Percentiles rank a stretch among this genome's conserved stretches.
phyloP scores from a whole-genome alignment of 805 yeast genomes.

The Nakazawaea peltata region DNA sequence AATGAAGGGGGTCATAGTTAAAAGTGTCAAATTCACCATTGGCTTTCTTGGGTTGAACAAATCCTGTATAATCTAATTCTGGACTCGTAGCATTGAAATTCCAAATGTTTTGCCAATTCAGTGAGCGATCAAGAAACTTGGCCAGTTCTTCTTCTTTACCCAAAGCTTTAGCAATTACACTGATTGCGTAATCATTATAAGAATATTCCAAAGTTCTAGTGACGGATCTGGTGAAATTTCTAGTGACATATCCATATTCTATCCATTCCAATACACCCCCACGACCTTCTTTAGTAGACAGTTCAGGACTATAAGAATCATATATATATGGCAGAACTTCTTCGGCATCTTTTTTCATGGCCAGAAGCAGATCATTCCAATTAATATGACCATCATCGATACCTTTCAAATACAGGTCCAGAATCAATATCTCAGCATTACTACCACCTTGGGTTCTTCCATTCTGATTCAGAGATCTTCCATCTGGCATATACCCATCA shows the following conservation, averaged over 20 bases:
- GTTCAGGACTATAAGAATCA: constrained; percentile 21
- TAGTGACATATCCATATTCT: constrained; percentile 22
- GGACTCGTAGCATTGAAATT: constrained; percentile 18
- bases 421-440: constrained; percentile 27
- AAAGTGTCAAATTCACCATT: constrained; percentile 20
- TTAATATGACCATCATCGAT: constrained; percentile 15
- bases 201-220: constrained; percentile 29
- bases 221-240: constrained; percentile 23
- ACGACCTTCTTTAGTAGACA: constrained; percentile 24
- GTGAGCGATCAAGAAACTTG: constrained; percentile 23
- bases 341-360: constrained; percentile 29
- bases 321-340: constrained; percentile 21
- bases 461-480: constrained; percentile 26
- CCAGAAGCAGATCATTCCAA: constrained; percentile 23
- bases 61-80: constrained; percentile 21
- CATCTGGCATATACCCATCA: constrained; percentile 30
- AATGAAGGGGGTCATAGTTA: constrained; percentile 23
- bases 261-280: constrained; percentile 29
- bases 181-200: constrained; percentile 26
- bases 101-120: constrained; percentile 29
- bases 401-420: constrained; percentile 26
- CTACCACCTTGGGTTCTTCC: constrained; percentile 31
- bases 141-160: constrained; percentile 15
- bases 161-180: constrained; percentile 25
- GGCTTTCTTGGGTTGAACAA: constrained; percentile 25